A percentile compares a stretch with the other conserved stretches of the same genome.
Evolutionary conservation across 805 yeast genomes (phyloP).

Genomic region (Sporopachydermia quercuum): DNA sequence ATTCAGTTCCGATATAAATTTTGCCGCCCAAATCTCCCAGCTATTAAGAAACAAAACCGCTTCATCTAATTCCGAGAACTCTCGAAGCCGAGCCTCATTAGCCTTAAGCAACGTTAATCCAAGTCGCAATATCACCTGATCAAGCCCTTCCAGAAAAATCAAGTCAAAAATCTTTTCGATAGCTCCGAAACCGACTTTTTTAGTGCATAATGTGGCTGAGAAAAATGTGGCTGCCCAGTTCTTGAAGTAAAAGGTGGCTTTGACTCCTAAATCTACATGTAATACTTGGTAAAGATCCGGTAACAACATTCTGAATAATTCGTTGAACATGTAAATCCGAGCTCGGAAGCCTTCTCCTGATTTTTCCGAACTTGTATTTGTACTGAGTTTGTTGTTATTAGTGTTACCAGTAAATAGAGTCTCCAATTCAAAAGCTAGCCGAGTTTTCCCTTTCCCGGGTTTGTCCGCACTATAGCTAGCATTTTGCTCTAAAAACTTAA

Average conservation of each 20-base stretch:
- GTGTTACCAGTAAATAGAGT: not conserved
- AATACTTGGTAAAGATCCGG: not conserved
- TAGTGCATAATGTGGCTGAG: not conserved
- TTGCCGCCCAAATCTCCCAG: too few species aligned
- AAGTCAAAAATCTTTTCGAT: not conserved
- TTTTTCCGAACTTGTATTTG: too few species aligned
- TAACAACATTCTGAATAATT: not conserved
- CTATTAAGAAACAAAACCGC: not conserved
- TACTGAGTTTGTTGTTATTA: too few species aligned
- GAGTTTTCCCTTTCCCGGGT: not conserved
- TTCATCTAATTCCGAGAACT: not conserved
- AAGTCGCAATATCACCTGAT: not conserved
- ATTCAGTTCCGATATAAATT: too few species aligned
- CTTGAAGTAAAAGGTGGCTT: not conserved
- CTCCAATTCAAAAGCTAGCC: not conserved
- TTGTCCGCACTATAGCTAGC: too few species aligned
- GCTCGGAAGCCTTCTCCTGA: not conserved
- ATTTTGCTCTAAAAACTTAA: slow-evolving; percentile 44
- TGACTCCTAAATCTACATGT: not conserved
- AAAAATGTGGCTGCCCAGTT: not conserved
- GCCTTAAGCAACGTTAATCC: not conserved
- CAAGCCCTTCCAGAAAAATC: not conserved
- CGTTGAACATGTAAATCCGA: not conserved
- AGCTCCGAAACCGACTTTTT: not conserved
- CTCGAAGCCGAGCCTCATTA: not conserved